Base-by-base conservation (phyloP, 768 basidiomycete species). In the Termitomyces sp. region DNA sequence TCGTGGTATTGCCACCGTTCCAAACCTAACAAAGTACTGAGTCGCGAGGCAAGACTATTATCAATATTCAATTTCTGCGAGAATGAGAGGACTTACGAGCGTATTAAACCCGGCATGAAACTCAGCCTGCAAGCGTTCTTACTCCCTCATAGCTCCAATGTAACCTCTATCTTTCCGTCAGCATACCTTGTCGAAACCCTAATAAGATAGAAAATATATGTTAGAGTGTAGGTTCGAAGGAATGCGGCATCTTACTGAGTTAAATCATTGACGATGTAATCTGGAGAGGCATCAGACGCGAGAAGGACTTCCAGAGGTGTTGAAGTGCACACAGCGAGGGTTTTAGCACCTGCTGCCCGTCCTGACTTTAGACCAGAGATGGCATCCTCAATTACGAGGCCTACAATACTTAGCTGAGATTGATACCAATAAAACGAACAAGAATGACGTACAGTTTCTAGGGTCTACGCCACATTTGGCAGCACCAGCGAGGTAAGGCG, bases 351-450 rank as follows among this genome's bases (percentile, higher is more conserved):
- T 18, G 92, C 89, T 7, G 88, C 86, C 47, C 81, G 82, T 22
- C 93, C 93, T 16, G 90, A 80, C 59, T 75, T 76, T 62, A 95
- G 73, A 3, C 95, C 95, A 14, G 91, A 87, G 4, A 93, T 88
- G 2, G 95, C 93, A 66, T 97, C 95, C 65, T 95, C 93, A 3
- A 97, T 79, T 8, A 96, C 94, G 58, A 96, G 76, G 65, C 89
- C 90, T 92, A 62, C 26, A 37, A 48, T 22, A 22, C 22, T 20
- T 10, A 33, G 32, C 24, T 33, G 4, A 33, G 30, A 50, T 24
- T 8, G 4, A 32, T 12, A 26, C 36, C 18, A 20, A 7, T 3
- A 12, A 14, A 50, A 37, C 27, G 47, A 37, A 22, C 30, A 24
- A 32, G 26, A 18, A 65, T 82, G 56, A 49, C 46, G 16, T 27